phyloP scores from a whole-genome alignment of 306 rosid species.

The Medicago lupulina region DNA sequence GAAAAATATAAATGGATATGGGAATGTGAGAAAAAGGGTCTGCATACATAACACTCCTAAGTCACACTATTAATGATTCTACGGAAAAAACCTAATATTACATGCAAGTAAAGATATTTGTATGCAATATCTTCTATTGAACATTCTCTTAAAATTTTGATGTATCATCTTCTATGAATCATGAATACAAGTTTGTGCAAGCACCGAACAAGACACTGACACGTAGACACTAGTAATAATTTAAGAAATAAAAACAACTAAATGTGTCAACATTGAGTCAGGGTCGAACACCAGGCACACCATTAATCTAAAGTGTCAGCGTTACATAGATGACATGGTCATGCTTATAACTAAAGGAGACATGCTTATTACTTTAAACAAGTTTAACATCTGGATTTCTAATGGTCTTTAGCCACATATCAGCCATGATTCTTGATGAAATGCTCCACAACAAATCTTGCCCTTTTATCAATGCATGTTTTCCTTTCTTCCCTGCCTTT shows the following conservation, averaged over 20 bases:
- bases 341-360: not conserved
- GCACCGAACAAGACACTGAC: not conserved
- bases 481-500: slow-evolving; percentile 74
- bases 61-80: too few relatives aligned
- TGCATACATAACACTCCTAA: too few relatives aligned
- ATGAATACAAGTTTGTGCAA: not conserved
- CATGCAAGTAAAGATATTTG: too few relatives aligned
- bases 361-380: slow-evolving; percentile 33
- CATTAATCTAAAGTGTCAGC: not conserved
- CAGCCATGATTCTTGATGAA: slow-evolving; percentile 81
- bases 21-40: too few relatives aligned
- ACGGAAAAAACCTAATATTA: too few relatives aligned
- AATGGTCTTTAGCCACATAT: slow-evolving; percentile 84
- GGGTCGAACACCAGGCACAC: not conserved
- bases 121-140: not conserved
- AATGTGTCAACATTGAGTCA: not conserved
- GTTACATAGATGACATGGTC: not conserved
- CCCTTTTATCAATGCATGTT: slow-evolving; percentile 49
- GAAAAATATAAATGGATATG: too few relatives aligned
- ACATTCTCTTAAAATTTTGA: not conserved
- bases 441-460: slow-evolving; percentile 84
- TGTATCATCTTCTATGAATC: not conserved
- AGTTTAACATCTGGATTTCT: slow-evolving; percentile 85
- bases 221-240: not conserved
- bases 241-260: not conserved